A percentile compares a stretch with the other conserved stretches of the same genome.
phyloP scores from a whole-genome alignment of 768 basidiomycete genomes.

The Dacryopinax primogenitus region DNA sequence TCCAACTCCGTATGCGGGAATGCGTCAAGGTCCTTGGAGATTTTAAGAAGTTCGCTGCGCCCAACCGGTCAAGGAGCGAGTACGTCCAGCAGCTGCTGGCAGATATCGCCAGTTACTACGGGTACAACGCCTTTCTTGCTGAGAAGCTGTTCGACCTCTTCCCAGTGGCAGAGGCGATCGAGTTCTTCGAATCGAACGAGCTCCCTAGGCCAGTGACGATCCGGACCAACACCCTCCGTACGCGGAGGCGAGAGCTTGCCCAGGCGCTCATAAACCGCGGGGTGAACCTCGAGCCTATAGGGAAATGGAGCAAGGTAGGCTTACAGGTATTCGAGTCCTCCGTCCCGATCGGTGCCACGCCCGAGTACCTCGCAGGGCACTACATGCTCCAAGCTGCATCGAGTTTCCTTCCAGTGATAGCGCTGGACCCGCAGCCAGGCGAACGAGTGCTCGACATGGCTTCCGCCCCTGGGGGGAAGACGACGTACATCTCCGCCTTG shows the following conservation, averaged over 20 bases:
- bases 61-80: constrained; percentile 75
- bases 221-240: constrained; percentile 90
- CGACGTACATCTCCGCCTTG: constrained; percentile 92
- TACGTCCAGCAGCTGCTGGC: constrained; percentile 75
- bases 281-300: constrained; percentile 94
- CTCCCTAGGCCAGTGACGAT: constrained; percentile 93
- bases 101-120: constrained; percentile 92
- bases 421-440: constrained; percentile 79
- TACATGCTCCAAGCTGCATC: constrained; percentile 99
- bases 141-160: constrained; percentile 93
- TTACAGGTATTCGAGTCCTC: constrained; percentile 95
- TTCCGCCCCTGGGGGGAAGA: constrained; percentile 94
- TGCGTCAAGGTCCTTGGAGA: constrained; percentile 59
- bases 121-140: constrained; percentile 89
- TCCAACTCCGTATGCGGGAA: constrained; percentile 58
- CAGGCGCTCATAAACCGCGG: constrained; percentile 90
- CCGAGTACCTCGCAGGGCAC: constrained; percentile 96
- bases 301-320: constrained; percentile 98
- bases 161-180: constrained; percentile 88
- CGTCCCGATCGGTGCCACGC: constrained; percentile 92
- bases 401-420: constrained; percentile 97
- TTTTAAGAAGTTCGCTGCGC: constrained; percentile 53
- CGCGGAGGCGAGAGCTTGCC: constrained; percentile 84
- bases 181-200: constrained; percentile 98
- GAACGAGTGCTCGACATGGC: constrained; percentile 98